phyloP scores from a whole-genome alignment of 2,329 filamentous ascomycete species.

The Parasarocladium wereldwijsianum region DNA sequence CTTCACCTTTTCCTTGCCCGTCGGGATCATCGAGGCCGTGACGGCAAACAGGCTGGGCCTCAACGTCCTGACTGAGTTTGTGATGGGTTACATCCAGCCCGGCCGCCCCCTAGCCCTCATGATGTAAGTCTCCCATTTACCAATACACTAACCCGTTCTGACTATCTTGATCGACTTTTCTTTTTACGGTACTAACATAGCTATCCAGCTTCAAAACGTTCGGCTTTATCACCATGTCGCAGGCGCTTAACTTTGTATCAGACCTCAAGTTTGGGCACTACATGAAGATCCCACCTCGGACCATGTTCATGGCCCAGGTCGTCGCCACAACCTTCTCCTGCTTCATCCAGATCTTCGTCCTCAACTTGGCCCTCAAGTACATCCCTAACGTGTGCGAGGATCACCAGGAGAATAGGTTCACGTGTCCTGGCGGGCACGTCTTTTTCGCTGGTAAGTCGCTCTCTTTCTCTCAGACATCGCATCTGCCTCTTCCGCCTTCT shows the following conservation, averaged over 20 bases:
- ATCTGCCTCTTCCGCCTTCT: not conserved
- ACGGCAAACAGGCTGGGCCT: slow-evolving; percentile 59
- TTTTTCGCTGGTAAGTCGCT: slow-evolving; percentile 41
- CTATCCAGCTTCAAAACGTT: slow-evolving; percentile 42
- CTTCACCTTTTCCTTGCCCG: slow-evolving; percentile 48
- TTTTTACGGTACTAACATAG: not conserved
- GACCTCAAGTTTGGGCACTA: slow-evolving; percentile 61
- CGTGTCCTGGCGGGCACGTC: slow-evolving; percentile 46
- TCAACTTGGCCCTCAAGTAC: slow-evolving; percentile 44
- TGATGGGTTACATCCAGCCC: slow-evolving; percentile 63
- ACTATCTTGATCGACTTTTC: no score
- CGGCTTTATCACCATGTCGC: slow-evolving; percentile 47
- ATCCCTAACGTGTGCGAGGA: slow-evolving; percentile 51
- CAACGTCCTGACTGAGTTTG: slow-evolving; percentile 61
- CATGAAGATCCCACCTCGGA: slow-evolving; percentile 55
- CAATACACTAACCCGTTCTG: not conserved
- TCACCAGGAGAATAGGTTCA: slow-evolving; percentile 42
- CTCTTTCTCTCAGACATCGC: not conserved
- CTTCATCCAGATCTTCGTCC: slow-evolving; percentile 49
- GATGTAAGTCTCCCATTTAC: slow-evolving; percentile 31
- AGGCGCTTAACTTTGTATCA: slow-evolving; percentile 47
- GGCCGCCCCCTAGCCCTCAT: slow-evolving; percentile 59
- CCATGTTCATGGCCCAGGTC: slow-evolving; percentile 52
- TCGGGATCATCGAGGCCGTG: slow-evolving; percentile 54
- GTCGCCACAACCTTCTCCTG: slow-evolving; percentile 52